Evolutionary conservation across 306 rosid genomes (phyloP), one percentile per base, ranked within the genome.

Genomic region (Lathyrus oleraceus): DNA sequence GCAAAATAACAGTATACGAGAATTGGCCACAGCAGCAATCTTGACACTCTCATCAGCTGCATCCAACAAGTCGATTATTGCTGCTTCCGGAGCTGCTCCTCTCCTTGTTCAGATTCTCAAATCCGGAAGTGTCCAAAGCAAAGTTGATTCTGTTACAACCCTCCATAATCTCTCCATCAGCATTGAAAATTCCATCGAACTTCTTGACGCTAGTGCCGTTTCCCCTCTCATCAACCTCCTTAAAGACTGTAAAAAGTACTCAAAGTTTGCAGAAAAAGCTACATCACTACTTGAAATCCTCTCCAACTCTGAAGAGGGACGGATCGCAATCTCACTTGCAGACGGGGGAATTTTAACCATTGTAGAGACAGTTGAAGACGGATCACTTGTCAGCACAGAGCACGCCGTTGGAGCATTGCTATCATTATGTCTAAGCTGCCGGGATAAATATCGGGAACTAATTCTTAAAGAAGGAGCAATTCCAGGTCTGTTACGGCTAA

Each of bases 351-450:
- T 91, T 70, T 76, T 91, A 42, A 80, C 96, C 8, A 64, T 91
- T 30, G 96, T 91, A 32, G 96, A 91, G 81, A 89, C 96, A 7
- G 87, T 91, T 43, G 97, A 91, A 81, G 96, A 89, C 72, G 97
- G 97, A 63, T 89, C 96, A 36, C 91, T 82, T 45, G 75, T 83
- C 69, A 91, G 96, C 87, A 89, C 91, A 0, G 90, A 87, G 71
- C 85, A 91, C n/a, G 97, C 97, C 1, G 91, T 89, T 8, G 90
- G 96, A 77, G 74, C 91, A 57, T 71, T 91, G 54, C 87, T 91
- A 17, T 67, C 90, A 2, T 69, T 91, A 38, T 89, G 97, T 60
- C 81, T 32, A 71, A 91, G 96, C 81, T 77, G 84, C 79, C 82
- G 96, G 2, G 94, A 84, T 76, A 91, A 85, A 76, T 91, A 91